Conservation (phyloP, 2,329 filamentous ascomycete species). For the Fusarium praegraminearum region DNA sequence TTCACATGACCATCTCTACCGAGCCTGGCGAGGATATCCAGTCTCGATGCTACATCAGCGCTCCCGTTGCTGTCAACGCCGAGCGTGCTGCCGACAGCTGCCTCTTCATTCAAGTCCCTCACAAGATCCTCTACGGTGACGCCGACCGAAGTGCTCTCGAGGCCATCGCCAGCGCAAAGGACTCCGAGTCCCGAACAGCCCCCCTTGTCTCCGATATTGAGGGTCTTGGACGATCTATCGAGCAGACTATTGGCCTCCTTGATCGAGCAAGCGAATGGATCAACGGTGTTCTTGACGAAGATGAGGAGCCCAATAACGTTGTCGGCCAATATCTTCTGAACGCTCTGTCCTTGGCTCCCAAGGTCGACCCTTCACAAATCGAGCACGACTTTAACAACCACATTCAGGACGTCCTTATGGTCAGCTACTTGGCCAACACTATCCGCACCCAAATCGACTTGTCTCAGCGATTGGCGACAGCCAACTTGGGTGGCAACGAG, state of each 20-base stretch:
- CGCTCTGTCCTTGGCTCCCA: slow-evolving; percentile 90
- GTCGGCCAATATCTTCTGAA: slow-evolving; percentile 97
- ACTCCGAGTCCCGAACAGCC: slow-evolving; percentile 78
- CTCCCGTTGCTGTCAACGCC: slow-evolving; percentile 92
- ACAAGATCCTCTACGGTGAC: slow-evolving; percentile 91
- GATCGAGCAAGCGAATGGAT: slow-evolving; percentile 94
- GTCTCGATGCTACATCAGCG: slow-evolving; percentile 93
- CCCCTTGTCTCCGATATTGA: slow-evolving; percentile 89
- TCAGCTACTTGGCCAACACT: slow-evolving; percentile 98
- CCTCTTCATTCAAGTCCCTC: slow-evolving; percentile 96
- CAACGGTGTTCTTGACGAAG: slow-evolving; percentile 92
- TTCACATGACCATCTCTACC: slow-evolving; percentile 95
- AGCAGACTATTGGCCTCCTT: slow-evolving; percentile 88
- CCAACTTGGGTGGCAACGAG: slow-evolving; percentile 67
- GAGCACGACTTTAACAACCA: slow-evolving; percentile 99
- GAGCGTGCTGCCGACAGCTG: slow-evolving; percentile 97
- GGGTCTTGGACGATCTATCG: slow-evolving; percentile 84
- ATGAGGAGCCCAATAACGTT: slow-evolving; percentile 87
- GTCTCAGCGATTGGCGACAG: slow-evolving; percentile 92
- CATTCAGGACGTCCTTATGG: slow-evolving; percentile 97
- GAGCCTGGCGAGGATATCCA: slow-evolving; percentile 89
- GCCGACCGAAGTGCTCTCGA: slow-evolving; percentile 76
- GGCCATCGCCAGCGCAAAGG: slow-evolving; percentile 84
- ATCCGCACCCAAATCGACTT: slow-evolving; percentile 99
- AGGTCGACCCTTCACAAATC: slow-evolving; percentile 90